phyloP scores from a whole-genome alignment of 2,329 filamentous ascomycete species.

The Cordyceps javanica region DNA sequence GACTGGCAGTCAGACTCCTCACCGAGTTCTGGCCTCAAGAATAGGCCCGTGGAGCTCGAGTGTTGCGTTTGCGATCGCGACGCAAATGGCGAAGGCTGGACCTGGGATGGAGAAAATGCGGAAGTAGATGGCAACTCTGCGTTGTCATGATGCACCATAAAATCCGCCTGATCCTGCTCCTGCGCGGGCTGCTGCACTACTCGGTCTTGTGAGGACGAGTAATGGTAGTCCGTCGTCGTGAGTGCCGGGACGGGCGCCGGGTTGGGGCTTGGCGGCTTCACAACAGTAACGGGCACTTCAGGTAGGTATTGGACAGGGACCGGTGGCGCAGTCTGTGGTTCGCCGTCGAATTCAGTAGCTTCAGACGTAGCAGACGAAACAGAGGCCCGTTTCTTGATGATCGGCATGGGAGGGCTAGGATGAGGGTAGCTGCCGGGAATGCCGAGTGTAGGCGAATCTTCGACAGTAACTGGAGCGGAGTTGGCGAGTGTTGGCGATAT shows the following conservation, averaged over 20 bases:
- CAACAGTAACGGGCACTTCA: conserved; percentile 21
- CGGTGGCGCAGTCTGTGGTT: conserved; percentile 56
- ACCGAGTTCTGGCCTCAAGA: conserved; percentile 29
- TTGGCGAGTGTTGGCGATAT: conserved; percentile 12
- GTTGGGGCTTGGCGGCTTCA: conserved; percentile 26
- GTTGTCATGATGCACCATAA: not conserved
- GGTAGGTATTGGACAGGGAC: conserved; percentile 26
- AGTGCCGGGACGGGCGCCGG: conserved; percentile 13
- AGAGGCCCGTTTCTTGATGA: conserved; percentile 48
- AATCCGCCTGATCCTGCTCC: conserved; percentile 5
- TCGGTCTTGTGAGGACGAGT: conserved; percentile 43
- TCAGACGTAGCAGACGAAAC: conserved; percentile 54
- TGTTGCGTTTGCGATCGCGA: conserved; percentile 1
- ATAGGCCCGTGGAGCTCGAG: conserved; percentile 20
- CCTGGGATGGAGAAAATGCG: not conserved
- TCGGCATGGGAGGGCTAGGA: conserved; percentile 29
- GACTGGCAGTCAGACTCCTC: conserved; percentile 35
- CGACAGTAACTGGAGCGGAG: not conserved
- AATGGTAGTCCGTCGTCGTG: conserved; percentile 40
- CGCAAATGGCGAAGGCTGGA: not conserved
- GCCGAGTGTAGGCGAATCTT: conserved; percentile 60
- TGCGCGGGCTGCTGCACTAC: conserved; percentile 15
- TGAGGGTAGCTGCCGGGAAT: conserved; percentile 58
- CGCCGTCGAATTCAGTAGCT: conserved; percentile 66
- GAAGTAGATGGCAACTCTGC: not conserved